Evolutionary conservation across 1,284 basidiomycete genomes (phyloP), one percentile per base, ranked within the genome.

Genomic region (Trametes pubescens): DNA sequence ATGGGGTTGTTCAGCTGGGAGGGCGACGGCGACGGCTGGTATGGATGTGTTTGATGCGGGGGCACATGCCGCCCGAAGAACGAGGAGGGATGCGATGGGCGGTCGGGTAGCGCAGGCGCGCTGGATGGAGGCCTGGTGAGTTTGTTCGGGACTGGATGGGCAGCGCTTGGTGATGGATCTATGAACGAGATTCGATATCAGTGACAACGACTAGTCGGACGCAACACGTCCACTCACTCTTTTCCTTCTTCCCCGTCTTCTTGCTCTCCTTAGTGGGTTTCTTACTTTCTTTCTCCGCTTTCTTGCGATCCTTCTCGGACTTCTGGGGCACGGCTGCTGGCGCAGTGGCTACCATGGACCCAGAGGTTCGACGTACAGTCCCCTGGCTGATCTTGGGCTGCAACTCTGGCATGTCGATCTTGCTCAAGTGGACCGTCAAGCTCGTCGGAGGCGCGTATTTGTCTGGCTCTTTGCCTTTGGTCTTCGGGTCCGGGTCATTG

Each of bases 351-450:
- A 37, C 5, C 2, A 49, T 57, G 1, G 63, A 56, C 14, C 57
- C 64, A 2, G 63, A 67, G 3, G 66, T 21, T 34, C 61, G 63
- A 9, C 63, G 66, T 21, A 47, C 21, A 24, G 26, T 38, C 21
- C 44, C 54, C 6, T 58, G 44, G 22, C 35, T 58, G 13, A 66
- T 57, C 43, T 73, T 83, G 1, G 91, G 91, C 65, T 84, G 83
- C 9, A 94, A 82, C 72, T 94, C 92, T 0, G 92, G 92, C 84
- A 94, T 92, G 29, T 87, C 81, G 53, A 94, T 92, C 80, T 94
- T 94, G 79, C 90, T 91, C 16, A 94, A 77, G 75, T 93, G 91
- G 6, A 93, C 81, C 0, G 82, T 83, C 1, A 94, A 80, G 65
- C 82, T 87, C 46, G 81, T 81, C 0, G 91, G 91, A 3, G 92